Base-by-base conservation (phyloP, 345 rosid genomes). In the Salix arbutifolia region DNA sequence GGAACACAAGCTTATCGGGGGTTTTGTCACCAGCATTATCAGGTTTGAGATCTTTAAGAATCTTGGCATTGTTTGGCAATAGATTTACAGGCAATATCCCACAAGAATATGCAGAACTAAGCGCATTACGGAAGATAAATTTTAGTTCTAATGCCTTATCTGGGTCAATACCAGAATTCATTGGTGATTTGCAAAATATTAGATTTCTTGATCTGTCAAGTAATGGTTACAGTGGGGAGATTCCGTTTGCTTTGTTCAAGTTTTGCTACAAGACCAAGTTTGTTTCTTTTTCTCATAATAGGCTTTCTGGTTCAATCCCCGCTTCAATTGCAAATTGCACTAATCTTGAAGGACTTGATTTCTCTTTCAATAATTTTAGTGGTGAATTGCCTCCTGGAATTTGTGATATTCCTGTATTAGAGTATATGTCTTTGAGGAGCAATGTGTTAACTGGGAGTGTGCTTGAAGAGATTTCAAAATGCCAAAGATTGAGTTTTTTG, bases 201-300 rank as follows among this genome's bases (percentile, higher is more conserved):
- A 86, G 99, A 86, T 90, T 96, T 78, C 94, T 96, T 33, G 99
- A 96, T 82, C 87, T 96, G 87, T 96, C 99, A 62, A 88, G 76
- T 72, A 96, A 93, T 86, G 87, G 85, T 46, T 92, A 87, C 71
- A 40, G 42, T 61, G 97, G 95, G 26, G 86, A 84, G 77, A 90
- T 93, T 73, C 97, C 97, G 6, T 85, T 67, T 67, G 83, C 86
- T 82, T 82, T 93, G 88, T 93, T 96, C 80, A 89, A 80, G 81
- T 52, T 78, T 58, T 96, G 99, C 58, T 81, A 81, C 84, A 92
- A 88, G 85, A 93, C 94, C 76, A 90, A 87, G 84, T 93, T 87
- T 76, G 92, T 93, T 62, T 89, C 97, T 65, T 37, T 96, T 67
- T 86, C 96, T 52, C 94, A 80, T 70, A 93, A 96, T 82, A 83